These are phyloP conservation scores for Puccinia coronata DNA, from an alignment of 1,284 basidiomycete genomes.

Conservation along the genomic window DNA sequence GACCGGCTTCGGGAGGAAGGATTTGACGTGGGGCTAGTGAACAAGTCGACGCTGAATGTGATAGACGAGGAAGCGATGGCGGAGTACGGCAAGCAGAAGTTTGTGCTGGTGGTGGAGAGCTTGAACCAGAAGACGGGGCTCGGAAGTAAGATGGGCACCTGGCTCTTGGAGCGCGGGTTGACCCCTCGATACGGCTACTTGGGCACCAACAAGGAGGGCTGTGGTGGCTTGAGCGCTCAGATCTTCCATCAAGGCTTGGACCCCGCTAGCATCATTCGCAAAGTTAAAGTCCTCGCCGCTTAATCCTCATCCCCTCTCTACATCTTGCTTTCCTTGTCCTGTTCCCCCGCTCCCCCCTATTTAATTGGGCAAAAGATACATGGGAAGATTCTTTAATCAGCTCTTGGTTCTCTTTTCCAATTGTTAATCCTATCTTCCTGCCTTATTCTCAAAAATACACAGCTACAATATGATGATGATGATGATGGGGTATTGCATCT, in stretches of 20 bases:
- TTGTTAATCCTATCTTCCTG: no score
- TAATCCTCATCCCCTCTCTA: background rate
- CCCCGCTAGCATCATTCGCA: slow-evolving; percentile 51
- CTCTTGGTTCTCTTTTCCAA: background rate
- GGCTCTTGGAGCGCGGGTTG: slow-evolving; percentile 75
- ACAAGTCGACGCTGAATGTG: slow-evolving; percentile 77
- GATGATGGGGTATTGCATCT: no score
- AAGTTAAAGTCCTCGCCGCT: slow-evolving; percentile 50
- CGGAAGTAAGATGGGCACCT: slow-evolving; percentile 65
- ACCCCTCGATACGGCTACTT: slow-evolving; percentile 78
- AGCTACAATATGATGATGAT: no score
- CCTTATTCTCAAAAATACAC: no score
- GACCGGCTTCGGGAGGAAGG: slow-evolving; percentile 70
- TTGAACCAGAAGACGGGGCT: slow-evolving; percentile 77
- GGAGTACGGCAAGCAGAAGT: slow-evolving; percentile 71
- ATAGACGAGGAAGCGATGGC: slow-evolving; percentile 74
- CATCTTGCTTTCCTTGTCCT: background rate
- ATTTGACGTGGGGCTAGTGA: slow-evolving; percentile 75
- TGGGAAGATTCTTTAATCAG: background rate
- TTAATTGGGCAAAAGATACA: background rate
- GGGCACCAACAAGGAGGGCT: slow-evolving; percentile 71
- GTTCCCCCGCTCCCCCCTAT: background rate
- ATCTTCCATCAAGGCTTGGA: slow-evolving; percentile 53
- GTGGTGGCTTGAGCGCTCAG: slow-evolving; percentile 75
- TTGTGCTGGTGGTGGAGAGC: slow-evolving; percentile 80